Evolutionary conservation across 306 rosid genomes (phyloP).

Genomic region (Cucumis melo): DNA sequence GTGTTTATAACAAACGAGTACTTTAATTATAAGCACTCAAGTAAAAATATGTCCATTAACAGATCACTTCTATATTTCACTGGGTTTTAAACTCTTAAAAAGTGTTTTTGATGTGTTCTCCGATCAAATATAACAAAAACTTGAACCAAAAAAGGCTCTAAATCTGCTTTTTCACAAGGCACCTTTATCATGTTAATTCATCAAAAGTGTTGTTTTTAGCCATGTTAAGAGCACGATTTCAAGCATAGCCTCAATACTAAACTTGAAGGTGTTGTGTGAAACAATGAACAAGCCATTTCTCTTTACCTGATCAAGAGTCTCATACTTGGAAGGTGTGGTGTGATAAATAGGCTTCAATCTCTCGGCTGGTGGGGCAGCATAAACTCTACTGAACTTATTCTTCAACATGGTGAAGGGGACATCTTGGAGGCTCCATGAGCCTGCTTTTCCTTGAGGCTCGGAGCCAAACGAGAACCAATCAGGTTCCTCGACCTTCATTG

Average conservation of each 20-base stretch:
- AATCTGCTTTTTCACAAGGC: neutral
- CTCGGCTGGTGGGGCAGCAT: conserved; percentile 71
- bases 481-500: conserved; percentile 41
- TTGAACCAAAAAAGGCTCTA: neutral
- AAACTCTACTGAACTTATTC: conserved; percentile 75
- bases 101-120: neutral
- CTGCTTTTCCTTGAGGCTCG: conserved; percentile 43
- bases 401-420: conserved; percentile 64
- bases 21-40: neutral
- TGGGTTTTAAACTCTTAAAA: neutral
- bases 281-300: neutral
- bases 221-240: neutral
- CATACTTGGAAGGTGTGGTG: conserved; percentile 83
- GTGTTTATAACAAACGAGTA: neutral
- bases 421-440: conserved; percentile 56
- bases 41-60: neutral
- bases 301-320: conserved; percentile 74
- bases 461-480: conserved; percentile 49
- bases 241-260: neutral
- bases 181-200: neutral
- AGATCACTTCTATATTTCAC: neutral
- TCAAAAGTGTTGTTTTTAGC: neutral
- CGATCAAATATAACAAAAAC: neutral
- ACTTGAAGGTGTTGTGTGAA: neutral
- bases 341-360: conserved; percentile 55